phyloP scores from a whole-genome alignment of 139 green algal species.

The Ostreobium quekettii region DNA sequence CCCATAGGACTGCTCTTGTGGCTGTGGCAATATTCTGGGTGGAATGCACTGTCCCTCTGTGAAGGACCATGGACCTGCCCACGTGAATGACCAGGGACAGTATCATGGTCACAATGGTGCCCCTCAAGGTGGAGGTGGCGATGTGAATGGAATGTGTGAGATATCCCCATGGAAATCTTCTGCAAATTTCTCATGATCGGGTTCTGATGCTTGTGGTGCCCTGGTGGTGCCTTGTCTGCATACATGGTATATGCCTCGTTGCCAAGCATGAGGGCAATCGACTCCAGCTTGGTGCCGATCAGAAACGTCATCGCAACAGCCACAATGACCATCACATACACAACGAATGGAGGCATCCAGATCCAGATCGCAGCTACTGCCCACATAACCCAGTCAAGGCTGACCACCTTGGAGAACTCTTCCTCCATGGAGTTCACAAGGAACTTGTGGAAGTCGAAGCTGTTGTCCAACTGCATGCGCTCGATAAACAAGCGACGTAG shows the following conservation, averaged over 20 bases:
- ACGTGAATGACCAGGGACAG: too few relatives aligned
- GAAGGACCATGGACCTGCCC: too few relatives aligned
- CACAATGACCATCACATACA: neutral
- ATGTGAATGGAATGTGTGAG: too few relatives aligned
- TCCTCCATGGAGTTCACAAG: constrained; percentile 29
- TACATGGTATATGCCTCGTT: constrained; percentile 9
- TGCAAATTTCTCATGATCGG: too few relatives aligned
- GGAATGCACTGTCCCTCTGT: too few relatives aligned
- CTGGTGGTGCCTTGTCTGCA: too few relatives aligned
- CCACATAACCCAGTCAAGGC: constrained; percentile 26
- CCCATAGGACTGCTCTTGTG: too few relatives aligned
- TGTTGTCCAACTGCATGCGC: constrained; percentile 20
- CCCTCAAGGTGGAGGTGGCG: too few relatives aligned
- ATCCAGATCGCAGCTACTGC: constrained; percentile 25
- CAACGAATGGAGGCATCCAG: constrained; percentile 14
- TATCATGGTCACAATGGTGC: too few relatives aligned
- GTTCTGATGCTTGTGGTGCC: too few relatives aligned
- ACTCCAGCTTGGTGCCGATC: neutral
- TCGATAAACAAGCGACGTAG: constrained; percentile 30
- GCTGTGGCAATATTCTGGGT: too few relatives aligned
- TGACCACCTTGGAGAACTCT: constrained; percentile 28
- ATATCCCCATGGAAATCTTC: too few relatives aligned
- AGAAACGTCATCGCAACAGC: constrained; percentile 10
- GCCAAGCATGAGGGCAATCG: constrained; percentile 23
- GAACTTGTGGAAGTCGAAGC: constrained; percentile 30